These are phyloP conservation scores for Vigna hirtella DNA, from an alignment of 306 rosid species.

Conservation along the genomic window DNA sequence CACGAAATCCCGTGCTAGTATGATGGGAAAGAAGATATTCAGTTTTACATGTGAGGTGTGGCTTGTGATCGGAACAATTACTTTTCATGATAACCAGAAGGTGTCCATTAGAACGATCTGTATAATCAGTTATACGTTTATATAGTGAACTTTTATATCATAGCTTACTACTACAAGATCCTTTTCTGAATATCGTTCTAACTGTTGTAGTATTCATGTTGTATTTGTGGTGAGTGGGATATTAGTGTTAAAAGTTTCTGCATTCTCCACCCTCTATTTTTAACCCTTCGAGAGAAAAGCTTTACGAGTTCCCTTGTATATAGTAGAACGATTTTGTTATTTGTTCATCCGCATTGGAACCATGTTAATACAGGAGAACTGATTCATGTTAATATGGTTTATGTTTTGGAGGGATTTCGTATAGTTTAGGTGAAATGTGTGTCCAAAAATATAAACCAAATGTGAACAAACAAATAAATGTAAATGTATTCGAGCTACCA, in stretches of 20 bases:
- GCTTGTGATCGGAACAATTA: slow-evolving; percentile 26
- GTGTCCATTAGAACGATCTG: slow-evolving; percentile 10
- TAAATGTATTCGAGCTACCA: neutral
- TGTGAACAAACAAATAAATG: neutral
- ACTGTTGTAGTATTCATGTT: slow-evolving; percentile 12
- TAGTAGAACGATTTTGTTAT: neutral
- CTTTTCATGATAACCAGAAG: slow-evolving; percentile 7
- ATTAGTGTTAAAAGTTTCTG: slow-evolving; percentile 10
- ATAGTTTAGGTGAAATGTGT: neutral
- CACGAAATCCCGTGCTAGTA: neutral
- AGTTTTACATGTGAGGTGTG: slow-evolving; percentile 28
- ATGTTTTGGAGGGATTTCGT: neutral
- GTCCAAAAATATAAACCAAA: neutral
- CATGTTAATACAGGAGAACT: neutral
- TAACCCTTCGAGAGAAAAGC: neutral
- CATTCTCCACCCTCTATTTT: neutral
- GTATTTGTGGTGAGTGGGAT: neutral
- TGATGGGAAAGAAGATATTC: slow-evolving; percentile 28
- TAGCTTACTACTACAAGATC: neutral
- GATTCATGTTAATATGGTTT: neutral
- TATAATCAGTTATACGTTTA: neutral
- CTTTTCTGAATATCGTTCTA: neutral
- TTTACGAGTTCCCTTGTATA: neutral
- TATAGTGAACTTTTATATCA: neutral
- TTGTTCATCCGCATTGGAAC: neutral